Conservation (phyloP, 306 rosid species). For the Pueraria montana region DNA sequence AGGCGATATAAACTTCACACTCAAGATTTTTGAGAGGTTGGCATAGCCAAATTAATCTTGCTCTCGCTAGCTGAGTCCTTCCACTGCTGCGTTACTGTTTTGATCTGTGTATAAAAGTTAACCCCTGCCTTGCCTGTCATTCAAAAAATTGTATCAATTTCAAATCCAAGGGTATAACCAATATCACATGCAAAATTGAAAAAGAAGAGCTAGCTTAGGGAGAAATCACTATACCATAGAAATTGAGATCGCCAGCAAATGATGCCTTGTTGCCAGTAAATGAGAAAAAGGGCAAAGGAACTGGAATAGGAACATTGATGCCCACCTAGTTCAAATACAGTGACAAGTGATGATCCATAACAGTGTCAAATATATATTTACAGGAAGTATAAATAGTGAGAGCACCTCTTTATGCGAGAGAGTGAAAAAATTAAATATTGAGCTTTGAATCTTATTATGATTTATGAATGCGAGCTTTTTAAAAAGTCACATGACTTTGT, state of each 20-base stretch:
- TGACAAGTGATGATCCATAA: slow-evolving; percentile 15
- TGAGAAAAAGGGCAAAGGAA: slow-evolving; percentile 96
- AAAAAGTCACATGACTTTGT: background rate
- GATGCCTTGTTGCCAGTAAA: slow-evolving; percentile 92
- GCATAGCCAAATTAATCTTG: slow-evolving; percentile 84
- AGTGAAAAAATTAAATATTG: background rate
- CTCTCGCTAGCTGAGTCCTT: slow-evolving; percentile 75
- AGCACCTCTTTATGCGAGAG: background rate
- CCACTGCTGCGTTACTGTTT: slow-evolving; percentile 93
- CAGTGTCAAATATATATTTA: too few species aligned
- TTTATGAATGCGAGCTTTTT: background rate
- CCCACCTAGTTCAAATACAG: slow-evolving; percentile 73
- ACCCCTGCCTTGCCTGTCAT: slow-evolving; percentile 90
- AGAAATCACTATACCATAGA: slow-evolving; percentile 68
- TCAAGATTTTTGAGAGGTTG: slow-evolving; percentile 77
- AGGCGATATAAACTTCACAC: slow-evolving; percentile 4
- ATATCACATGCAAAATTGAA: slow-evolving; percentile 4
- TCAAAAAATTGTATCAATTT: slow-evolving; percentile 20
- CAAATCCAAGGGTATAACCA: slow-evolving; percentile 27
- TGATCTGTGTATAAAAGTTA: slow-evolving; percentile 83
- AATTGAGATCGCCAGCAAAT: slow-evolving; percentile 87
- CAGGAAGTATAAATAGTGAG: background rate
- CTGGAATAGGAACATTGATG: slow-evolving; percentile 93
- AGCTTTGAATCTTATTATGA: background rate
- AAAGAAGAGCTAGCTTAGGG: background rate